Evolutionary conservation across 1,284 basidiomycete species (phyloP).

Genomic region (Pseudozyma flocculosa): DNA sequence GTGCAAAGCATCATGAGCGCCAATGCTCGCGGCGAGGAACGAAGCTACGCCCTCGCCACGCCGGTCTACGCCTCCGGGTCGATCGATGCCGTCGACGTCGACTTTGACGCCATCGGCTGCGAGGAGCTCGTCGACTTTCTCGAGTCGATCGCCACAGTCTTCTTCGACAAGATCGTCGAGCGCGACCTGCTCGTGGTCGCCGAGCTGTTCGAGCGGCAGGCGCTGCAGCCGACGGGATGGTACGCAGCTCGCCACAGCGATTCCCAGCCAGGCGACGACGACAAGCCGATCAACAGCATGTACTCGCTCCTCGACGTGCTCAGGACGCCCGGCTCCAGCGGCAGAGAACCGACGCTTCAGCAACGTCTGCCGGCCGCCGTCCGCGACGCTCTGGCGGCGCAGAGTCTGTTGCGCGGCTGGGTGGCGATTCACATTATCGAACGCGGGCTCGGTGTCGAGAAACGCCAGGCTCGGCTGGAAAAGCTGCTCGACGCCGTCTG

Average conservation of each 20-base stretch:
- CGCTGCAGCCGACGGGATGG: constrained; percentile 39
- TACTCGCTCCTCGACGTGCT: constrained; percentile 48
- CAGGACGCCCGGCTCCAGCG: constrained; percentile 5
- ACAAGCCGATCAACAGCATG: constrained; percentile 44
- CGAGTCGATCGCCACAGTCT: constrained; percentile 48
- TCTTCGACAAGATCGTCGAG: constrained; percentile 49
- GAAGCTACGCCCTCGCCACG: constrained; percentile 11
- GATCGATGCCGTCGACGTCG: constrained; percentile 20
- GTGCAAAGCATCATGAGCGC: constrained; percentile 35
- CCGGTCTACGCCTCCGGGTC: constrained; percentile 14
- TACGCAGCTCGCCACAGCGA: constrained; percentile 20
- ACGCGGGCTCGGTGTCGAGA: constrained; percentile 41
- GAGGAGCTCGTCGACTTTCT: constrained; percentile 48
- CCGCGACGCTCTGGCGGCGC: constrained; percentile 44
- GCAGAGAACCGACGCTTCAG: constrained; percentile 16
- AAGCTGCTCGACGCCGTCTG: constrained; percentile 52
- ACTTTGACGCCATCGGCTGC: constrained; percentile 37
- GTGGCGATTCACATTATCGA: constrained; percentile 51
- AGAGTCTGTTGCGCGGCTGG: constrained; percentile 50
- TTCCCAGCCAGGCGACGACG: constrained; percentile 18
- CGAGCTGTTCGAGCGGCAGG: constrained; percentile 46
- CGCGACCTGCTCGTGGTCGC: constrained; percentile 43
- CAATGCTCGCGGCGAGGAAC: constrained; percentile 30
- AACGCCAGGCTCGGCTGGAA: constrained; percentile 39
- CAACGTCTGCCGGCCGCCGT: constrained; percentile 39